Percentiles rank a stretch among this genome's conserved stretches.
These are phyloP conservation scores for Fusarium sp. DNA, from an alignment of 2,329 filamentous ascomycete genomes.

Conservation along the genomic window DNA sequence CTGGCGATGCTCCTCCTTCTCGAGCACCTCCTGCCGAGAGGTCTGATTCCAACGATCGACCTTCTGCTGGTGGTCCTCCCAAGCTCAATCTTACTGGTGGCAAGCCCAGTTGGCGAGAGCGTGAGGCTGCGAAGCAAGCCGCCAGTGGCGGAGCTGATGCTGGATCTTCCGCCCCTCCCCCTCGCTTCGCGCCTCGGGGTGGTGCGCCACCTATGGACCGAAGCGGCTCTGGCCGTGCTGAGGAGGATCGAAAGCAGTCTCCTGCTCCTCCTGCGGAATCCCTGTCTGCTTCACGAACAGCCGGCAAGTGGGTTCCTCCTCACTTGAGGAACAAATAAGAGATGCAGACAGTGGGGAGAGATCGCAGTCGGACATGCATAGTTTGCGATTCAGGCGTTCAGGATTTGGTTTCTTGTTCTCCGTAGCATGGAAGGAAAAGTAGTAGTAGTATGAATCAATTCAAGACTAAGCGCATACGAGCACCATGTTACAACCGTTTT, in stretches of 20 bases:
- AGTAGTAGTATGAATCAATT: slow-evolving; percentile 42
- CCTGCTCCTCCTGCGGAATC: slow-evolving; percentile 57
- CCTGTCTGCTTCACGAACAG: slow-evolving; percentile 61
- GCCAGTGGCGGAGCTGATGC: slow-evolving; percentile 52
- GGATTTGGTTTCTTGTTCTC: slow-evolving; percentile 48
- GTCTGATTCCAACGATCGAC: slow-evolving; percentile 58
- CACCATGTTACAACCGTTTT: slow-evolving; percentile 33
- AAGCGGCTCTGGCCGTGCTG: slow-evolving; percentile 53
- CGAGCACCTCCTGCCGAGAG: slow-evolving; percentile 51
- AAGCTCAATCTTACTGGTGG: slow-evolving; percentile 65
- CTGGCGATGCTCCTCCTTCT: slow-evolving; percentile 44
- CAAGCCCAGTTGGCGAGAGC: slow-evolving; percentile 78
- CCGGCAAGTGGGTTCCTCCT: slow-evolving; percentile 69
- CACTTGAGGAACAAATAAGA: slow-evolving; percentile 49
- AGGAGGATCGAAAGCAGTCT: slow-evolving; percentile 50
- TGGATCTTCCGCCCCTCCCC: slow-evolving; percentile 47
- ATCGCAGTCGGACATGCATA: slow-evolving; percentile 37
- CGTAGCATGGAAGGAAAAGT: slow-evolving; percentile 39
- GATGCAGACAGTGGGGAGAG: slow-evolving; percentile 28
- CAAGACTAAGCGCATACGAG: slow-evolving; percentile 41
- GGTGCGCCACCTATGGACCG: slow-evolving; percentile 56
- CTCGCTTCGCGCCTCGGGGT: slow-evolving; percentile 51
- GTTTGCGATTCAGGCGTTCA: slow-evolving; percentile 50
- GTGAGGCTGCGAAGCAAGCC: slow-evolving; percentile 64
- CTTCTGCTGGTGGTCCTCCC: slow-evolving; percentile 61